Evolutionary conservation across 1,284 basidiomycete genomes (phyloP).

Genomic region (Pseudomicrostroma phylloplanum): DNA sequence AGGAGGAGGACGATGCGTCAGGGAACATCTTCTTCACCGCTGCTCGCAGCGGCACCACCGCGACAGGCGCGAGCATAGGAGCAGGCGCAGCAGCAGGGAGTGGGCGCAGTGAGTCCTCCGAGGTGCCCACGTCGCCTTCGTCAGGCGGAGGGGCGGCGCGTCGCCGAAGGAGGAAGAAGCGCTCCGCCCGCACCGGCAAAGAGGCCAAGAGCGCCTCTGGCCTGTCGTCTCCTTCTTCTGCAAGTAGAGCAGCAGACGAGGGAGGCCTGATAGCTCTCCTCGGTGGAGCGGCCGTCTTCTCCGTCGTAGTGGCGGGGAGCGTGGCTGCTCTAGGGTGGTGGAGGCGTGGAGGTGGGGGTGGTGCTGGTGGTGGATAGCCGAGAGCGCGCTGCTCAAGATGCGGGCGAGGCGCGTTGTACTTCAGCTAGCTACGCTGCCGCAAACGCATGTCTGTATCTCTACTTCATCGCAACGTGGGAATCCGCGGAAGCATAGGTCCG

Average conservation of each 20-base stretch:
- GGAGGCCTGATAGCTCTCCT: slow-evolving; percentile 8
- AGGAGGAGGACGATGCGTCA: neutral
- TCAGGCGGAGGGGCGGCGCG: too few relatives aligned
- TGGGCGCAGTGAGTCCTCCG: neutral
- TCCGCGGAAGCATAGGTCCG: too few relatives aligned
- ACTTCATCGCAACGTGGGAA: too few relatives aligned
- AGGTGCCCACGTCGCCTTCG: too few relatives aligned
- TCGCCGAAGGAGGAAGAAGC: too few relatives aligned
- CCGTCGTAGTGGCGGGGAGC: slow-evolving; percentile 15
- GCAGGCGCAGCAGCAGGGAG: neutral
- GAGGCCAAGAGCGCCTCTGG: neutral
- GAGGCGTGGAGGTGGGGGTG: slow-evolving; percentile 5
- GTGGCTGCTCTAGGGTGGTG: slow-evolving; percentile 17
- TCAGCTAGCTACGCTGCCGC: neutral
- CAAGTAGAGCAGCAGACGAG: neutral
- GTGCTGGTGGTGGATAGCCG: slow-evolving; percentile 1
- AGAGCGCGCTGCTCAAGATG: neutral
- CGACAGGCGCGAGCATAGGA: neutral
- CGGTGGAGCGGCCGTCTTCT: slow-evolving; percentile 15
- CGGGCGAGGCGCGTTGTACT: neutral
- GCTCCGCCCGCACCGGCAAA: too few relatives aligned
- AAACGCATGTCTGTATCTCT: neutral
- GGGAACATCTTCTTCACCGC: neutral
- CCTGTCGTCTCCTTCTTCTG: neutral
- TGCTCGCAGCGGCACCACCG: neutral